phyloP scores from a whole-genome alignment of 768 basidiomycete species.

The Cantharellus anzutake region DNA sequence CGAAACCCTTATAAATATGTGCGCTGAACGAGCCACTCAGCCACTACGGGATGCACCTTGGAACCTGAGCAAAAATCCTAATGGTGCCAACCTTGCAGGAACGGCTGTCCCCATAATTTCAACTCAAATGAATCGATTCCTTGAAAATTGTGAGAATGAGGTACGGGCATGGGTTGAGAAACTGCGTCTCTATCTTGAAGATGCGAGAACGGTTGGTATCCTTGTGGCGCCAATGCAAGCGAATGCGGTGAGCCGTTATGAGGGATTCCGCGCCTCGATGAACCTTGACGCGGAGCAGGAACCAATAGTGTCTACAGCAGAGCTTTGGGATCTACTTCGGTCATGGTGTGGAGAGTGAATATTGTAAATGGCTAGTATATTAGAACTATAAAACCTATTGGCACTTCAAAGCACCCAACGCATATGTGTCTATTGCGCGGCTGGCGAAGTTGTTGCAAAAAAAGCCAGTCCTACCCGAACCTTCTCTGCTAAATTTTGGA shows the following conservation, averaged over 20 bases:
- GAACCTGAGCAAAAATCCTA: slow-evolving; percentile 22
- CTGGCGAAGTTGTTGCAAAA: slow-evolving; percentile 16
- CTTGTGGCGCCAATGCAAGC: slow-evolving; percentile 61
- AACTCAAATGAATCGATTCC: slow-evolving; percentile 32
- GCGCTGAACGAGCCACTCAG: slow-evolving; percentile 35
- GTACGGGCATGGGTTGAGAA: slow-evolving; percentile 35
- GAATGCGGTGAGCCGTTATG: slow-evolving; percentile 55
- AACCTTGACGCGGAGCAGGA: no score
- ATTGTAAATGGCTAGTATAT: no score
- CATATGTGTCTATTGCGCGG: no score
- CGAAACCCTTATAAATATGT: slow-evolving; percentile 58
- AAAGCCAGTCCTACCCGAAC: slow-evolving; percentile 75
- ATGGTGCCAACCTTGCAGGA: slow-evolving; percentile 14
- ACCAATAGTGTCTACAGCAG: no score
- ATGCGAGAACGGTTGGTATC: slow-evolving; percentile 58
- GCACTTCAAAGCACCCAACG: no score
- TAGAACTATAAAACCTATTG: no score
- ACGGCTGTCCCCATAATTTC: slow-evolving; percentile 31
- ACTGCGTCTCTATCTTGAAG: slow-evolving; percentile 61
- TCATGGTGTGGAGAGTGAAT: no score
- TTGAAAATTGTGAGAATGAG: slow-evolving; percentile 33
- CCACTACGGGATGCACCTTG: slow-evolving; percentile 43
- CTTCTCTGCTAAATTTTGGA: slow-evolving; percentile 64
- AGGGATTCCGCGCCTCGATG: slow-evolving; percentile 20
- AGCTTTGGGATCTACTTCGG: no score